Conservation (phyloP, 2,329 filamentous ascomycete genomes). For the Xylaria multiplex region DNA sequence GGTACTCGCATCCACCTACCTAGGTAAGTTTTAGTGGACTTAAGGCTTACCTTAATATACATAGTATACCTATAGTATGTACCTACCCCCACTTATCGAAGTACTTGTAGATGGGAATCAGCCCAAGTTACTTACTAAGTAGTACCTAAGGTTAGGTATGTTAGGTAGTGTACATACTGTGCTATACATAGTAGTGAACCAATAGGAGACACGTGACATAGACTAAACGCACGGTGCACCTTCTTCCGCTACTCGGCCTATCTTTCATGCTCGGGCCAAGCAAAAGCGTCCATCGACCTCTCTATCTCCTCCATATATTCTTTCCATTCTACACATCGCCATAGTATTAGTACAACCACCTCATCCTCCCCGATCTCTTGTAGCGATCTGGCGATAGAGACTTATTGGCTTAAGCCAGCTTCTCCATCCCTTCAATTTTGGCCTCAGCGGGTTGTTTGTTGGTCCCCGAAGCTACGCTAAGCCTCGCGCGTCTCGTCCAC, state of each 20-base stretch:
- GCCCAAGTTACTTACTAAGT: too few relatives aligned
- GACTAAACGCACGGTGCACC: slow-evolving; percentile 33
- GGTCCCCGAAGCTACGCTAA: slow-evolving; percentile 13
- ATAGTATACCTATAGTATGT: too few relatives aligned
- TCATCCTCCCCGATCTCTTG: slow-evolving; percentile 2
- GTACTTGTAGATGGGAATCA: too few relatives aligned
- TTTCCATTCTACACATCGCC: slow-evolving; percentile 18
- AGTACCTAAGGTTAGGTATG: too few relatives aligned
- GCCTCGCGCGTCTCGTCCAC: slow-evolving; percentile 2
- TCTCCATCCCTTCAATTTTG: neutral
- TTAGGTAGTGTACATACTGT: too few relatives aligned
- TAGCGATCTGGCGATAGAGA: neutral
- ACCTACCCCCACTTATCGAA: too few relatives aligned
- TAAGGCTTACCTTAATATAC: too few relatives aligned
- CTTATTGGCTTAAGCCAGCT: slow-evolving; percentile 14
- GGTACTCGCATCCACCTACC: too few relatives aligned
- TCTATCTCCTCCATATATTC: slow-evolving; percentile 22
- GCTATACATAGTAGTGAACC: neutral
- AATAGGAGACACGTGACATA: slow-evolving; percentile 25
- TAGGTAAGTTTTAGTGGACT: too few relatives aligned
- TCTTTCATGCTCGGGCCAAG: slow-evolving; percentile 17
- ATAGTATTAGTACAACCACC: slow-evolving; percentile 12
- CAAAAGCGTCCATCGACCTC: slow-evolving; percentile 17
- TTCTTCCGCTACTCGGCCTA: slow-evolving; percentile 27
- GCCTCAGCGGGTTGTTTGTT: slow-evolving; percentile 11